Conservation (phyloP, 2,329 filamentous ascomycete species). For the Nothophoma quercina region DNA sequence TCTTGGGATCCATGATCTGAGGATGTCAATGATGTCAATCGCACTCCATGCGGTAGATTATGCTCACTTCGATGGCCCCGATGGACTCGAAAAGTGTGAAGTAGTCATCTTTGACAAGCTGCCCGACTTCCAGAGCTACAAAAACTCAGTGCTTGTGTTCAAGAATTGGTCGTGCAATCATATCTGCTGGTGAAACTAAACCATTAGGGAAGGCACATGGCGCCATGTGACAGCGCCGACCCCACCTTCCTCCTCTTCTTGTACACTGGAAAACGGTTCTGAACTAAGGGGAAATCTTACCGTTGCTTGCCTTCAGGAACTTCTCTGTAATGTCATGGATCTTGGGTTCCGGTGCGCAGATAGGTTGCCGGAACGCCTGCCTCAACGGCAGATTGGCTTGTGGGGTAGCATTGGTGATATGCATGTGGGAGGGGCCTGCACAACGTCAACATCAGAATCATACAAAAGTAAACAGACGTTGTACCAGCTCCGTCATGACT, state of each 20-base stretch:
- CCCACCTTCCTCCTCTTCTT: slow-evolving; percentile 26
- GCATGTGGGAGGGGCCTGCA: slow-evolving; percentile 23
- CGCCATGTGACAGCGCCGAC: slow-evolving; percentile 16
- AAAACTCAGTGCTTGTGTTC: slow-evolving; percentile 22
- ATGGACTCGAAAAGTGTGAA: slow-evolving; percentile 97
- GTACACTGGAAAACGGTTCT: not conserved
- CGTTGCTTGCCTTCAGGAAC: slow-evolving; percentile 61
- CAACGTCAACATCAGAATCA: slow-evolving; percentile 8
- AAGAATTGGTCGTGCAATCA: not conserved
- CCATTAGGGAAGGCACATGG: not conserved
- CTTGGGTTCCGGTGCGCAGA: slow-evolving; percentile 41
- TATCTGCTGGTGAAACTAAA: not conserved
- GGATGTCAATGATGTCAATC: slow-evolving; percentile 3
- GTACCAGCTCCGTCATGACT: slow-evolving; percentile 29
- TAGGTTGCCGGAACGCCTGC: slow-evolving; percentile 33
- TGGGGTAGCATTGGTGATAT: slow-evolving; percentile 14
- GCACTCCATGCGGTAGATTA: not conserved
- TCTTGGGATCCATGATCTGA: slow-evolving; percentile 98
- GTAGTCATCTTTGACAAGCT: slow-evolving; percentile 90
- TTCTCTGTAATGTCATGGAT: slow-evolving; percentile 64
- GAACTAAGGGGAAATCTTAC: slow-evolving; percentile 46
- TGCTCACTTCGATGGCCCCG: slow-evolving; percentile 73
- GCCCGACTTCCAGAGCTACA: slow-evolving; percentile 76
- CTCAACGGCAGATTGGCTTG: slow-evolving; percentile 40
- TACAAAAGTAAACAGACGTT: not conserved